Percentiles rank a stretch among this genome's conserved stretches.
Conservation (phyloP, 2,329 filamentous ascomycete species). For the Alternaria rosae region DNA sequence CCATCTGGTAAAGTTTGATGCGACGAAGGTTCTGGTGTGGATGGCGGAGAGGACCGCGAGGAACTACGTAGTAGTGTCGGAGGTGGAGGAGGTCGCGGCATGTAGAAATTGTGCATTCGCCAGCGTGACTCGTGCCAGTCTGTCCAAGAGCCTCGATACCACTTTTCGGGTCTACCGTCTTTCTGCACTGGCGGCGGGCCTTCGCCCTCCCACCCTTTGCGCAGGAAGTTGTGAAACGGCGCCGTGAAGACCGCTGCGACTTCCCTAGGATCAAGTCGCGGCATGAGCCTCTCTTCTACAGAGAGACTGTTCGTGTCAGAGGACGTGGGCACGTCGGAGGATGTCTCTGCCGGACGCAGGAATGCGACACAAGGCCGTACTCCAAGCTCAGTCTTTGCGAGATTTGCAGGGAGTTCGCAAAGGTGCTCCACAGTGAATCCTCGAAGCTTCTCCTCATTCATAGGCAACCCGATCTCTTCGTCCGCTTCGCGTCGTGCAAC, state of each 20-base stretch:
- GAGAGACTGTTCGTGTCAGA: constrained; percentile 10
- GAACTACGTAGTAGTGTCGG: constrained; percentile 16
- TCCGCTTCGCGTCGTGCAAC: constrained; percentile 89
- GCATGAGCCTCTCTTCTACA: constrained; percentile 73
- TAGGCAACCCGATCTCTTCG: constrained; percentile 91
- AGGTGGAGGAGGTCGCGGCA: constrained; percentile 60
- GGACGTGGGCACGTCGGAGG: constrained; percentile 12
- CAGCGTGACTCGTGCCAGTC: constrained; percentile 80
- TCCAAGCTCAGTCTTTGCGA: constrained; percentile 60
- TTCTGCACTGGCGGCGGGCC: constrained; percentile 51
- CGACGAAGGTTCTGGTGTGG: constrained; percentile 2
- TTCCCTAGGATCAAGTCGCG: constrained; percentile 84
- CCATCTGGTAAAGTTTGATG: constrained; percentile 18
- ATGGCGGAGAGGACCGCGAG: not conserved
- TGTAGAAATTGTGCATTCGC: constrained; percentile 91
- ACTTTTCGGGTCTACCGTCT: constrained; percentile 62
- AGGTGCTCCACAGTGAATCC: constrained; percentile 89
- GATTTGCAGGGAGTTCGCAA: constrained; percentile 74
- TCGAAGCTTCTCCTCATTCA: constrained; percentile 69
- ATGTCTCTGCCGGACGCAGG: constrained; percentile 56
- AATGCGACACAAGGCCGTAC: constrained; percentile 65
- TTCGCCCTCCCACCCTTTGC: constrained; percentile 57
- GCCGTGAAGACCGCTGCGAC: constrained; percentile 94
- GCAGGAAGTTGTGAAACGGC: constrained; percentile 84
- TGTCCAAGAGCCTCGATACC: constrained; percentile 87